Base-by-base conservation (phyloP, 2,329 filamentous ascomycete genomes). In the Venturia aucupariae region DNA sequence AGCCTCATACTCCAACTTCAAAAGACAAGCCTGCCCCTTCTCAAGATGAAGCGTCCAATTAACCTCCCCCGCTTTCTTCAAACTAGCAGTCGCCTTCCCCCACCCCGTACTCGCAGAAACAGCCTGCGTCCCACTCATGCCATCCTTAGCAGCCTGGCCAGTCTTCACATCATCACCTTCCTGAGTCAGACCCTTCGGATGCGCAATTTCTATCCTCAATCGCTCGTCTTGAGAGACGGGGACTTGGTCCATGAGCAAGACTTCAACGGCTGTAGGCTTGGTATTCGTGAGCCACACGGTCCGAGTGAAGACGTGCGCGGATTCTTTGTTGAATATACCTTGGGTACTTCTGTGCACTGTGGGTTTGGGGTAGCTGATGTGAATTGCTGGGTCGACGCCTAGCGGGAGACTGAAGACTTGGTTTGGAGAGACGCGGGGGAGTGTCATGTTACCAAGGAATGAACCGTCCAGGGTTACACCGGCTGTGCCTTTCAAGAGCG, bases 381-480 rank as follows among this genome's bases (percentile, higher is more conserved):
- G 71, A 68, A 88, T 80, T 4, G 79, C 78, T 2, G 84, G 84
- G 70, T 87, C 85, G 5, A 86, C 76, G n/a, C 85, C 85, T 0
- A 88, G 76, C 60, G 77, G 77, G 1, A 88, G 74, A 27, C 73
- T 75, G 70, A 88, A 82, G 1, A 71, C 68, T 62, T 84, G 82
- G 44, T 83, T 82, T 0, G 83, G 75, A 57, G 78, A 81, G 70
- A 84, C 85, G 38, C 80, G 79, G 1, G 84, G 82, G 41, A 87
- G 75, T 0, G 71, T 75, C 1, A 81, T 79, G 64, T 82, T 82
- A 3, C 85, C 85, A 64, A 88, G 75, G 73, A 87, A 88, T 10
- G 79, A 79, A 3, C 84, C 83, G 70, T 88, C 86, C n/a, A 88
- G 79, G 0, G 83, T 86, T 8, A 88, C 75, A 5, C 84, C 83